Evolutionary conservation across 345 rosid genomes (phyloP).

Genomic region (Geranium rotundifolium): DNA sequence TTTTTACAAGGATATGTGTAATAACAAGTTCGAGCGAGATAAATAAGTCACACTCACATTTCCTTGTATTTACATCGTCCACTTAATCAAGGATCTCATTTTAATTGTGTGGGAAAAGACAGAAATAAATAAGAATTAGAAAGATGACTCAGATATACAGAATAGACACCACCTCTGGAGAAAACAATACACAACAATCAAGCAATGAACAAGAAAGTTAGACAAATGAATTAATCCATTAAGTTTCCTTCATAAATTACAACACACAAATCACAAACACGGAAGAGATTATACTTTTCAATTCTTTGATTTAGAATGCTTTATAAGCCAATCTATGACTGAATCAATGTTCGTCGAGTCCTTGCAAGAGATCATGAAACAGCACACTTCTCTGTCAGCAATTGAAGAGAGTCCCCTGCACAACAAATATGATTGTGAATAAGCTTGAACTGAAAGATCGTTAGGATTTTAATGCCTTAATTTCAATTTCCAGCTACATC

Average conservation of each 20-base stretch:
- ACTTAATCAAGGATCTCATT: background rate
- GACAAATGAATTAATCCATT: background rate
- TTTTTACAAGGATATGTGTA: no score
- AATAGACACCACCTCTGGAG: slow-evolving; percentile 9
- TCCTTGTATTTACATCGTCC: no score
- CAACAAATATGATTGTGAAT: background rate
- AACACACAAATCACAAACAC: slow-evolving; percentile 18
- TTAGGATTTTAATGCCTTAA: background rate
- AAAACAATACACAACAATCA: slow-evolving; percentile 6
- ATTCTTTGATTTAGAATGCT: slow-evolving; percentile 70
- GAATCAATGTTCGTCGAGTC: slow-evolving; percentile 78
- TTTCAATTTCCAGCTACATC: no score
- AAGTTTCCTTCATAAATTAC: slow-evolving; percentile 6
- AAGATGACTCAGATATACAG: slow-evolving; percentile 18
- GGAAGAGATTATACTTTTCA: slow-evolving; percentile 9
- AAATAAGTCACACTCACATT: no score
- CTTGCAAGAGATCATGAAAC: slow-evolving; percentile 93
- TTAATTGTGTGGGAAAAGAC: background rate
- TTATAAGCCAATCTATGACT: slow-evolving; percentile 87
- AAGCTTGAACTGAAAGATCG: background rate
- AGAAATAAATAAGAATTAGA: background rate
- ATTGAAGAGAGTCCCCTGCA: slow-evolving; percentile 58
- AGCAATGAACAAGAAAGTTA: slow-evolving; percentile 6
- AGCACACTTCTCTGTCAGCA: slow-evolving; percentile 81
- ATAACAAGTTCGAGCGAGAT: no score